Percentiles rank a stretch among this genome's conserved stretches.
Conservation (phyloP, 805 yeast species). For the Candida piceae region DNA sequence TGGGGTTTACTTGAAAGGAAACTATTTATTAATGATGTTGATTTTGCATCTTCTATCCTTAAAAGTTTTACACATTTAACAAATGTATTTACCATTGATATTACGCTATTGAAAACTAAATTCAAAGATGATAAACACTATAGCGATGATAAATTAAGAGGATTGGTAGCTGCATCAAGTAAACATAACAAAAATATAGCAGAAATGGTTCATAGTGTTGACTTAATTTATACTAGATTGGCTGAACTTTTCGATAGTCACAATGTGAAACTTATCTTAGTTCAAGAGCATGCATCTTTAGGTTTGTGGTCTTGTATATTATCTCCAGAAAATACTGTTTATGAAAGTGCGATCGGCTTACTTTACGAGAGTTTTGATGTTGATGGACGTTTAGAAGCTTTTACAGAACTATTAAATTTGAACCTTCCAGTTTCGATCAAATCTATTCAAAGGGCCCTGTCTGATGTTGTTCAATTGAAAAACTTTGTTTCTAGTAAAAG, state of each 20-base stretch:
- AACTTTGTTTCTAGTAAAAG: slow-evolving; percentile 31
- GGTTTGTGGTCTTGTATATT: slow-evolving; percentile 75
- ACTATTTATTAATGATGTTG: slow-evolving; percentile 14
- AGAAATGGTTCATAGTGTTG: slow-evolving; percentile 15
- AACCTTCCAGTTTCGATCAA: slow-evolving; percentile 41
- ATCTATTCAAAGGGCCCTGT: slow-evolving; percentile 33
- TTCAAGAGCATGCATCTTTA: slow-evolving; percentile 39
- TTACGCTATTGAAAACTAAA: slow-evolving; percentile 17
- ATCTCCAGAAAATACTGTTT: slow-evolving; percentile 51
- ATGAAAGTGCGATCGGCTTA: slow-evolving; percentile 66
- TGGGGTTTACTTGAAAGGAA: slow-evolving; percentile 24
- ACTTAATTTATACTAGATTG: slow-evolving; percentile 20
- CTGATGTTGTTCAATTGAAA: slow-evolving; percentile 11
- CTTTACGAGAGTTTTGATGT: slow-evolving; percentile 75
- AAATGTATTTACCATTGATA: slow-evolving; percentile 20
- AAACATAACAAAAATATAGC: slow-evolving; percentile 24
- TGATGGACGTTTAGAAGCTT: slow-evolving; percentile 72
- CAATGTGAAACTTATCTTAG: slow-evolving; percentile 32
- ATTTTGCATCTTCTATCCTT: slow-evolving; percentile 14
- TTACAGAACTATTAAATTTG: slow-evolving; percentile 46
- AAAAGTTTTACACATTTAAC: slow-evolving; percentile 13
- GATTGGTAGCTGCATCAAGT: slow-evolving; percentile 20
- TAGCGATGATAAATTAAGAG: slow-evolving; percentile 15
- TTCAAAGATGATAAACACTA: slow-evolving; percentile 4
- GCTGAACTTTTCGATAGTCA: slow-evolving; percentile 19